Conservation (phyloP, 1,284 basidiomycete species). For the Cryptococcus wingfieldii region DNA sequence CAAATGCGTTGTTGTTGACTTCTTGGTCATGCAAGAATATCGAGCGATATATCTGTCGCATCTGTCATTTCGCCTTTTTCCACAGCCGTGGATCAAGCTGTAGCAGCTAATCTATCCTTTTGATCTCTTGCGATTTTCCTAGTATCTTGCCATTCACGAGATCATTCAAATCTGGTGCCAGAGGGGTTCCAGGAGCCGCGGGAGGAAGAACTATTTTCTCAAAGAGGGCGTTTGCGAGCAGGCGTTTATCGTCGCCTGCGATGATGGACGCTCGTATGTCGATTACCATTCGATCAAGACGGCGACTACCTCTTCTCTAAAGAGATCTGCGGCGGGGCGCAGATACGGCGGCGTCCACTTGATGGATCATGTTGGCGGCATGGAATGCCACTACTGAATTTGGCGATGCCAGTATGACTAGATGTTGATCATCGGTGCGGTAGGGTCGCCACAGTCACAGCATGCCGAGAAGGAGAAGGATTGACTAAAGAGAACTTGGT, state of each 20-base stretch:
- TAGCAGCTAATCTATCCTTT: slow-evolving; percentile 43
- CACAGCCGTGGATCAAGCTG: slow-evolving; percentile 42
- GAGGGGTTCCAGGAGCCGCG: slow-evolving; percentile 20
- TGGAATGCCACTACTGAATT: slow-evolving; percentile 68
- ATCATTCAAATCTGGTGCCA: slow-evolving; percentile 21
- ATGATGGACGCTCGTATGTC: slow-evolving; percentile 66
- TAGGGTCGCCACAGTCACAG: slow-evolving; percentile 86
- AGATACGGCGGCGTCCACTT: slow-evolving; percentile 92
- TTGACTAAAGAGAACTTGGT: slow-evolving; percentile 87
- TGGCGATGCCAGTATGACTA: slow-evolving; percentile 72
- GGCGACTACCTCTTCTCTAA: slow-evolving; percentile 78
- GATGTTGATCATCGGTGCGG: slow-evolving; percentile 59
- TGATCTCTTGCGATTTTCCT: slow-evolving; percentile 3
- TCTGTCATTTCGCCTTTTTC: slow-evolving; percentile 41
- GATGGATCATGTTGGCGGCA: slow-evolving; percentile 71
- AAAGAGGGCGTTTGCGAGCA: slow-evolving; percentile 68
- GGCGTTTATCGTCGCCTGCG: slow-evolving; percentile 57
- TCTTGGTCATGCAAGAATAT: slow-evolving; percentile 27
- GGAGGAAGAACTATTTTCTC: slow-evolving; percentile 21
- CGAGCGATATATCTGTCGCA: slow-evolving; percentile 39
- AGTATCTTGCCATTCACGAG: slow-evolving; percentile 16
- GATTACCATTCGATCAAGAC: slow-evolving; percentile 78
- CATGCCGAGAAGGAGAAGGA: slow-evolving; percentile 84
- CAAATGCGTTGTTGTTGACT: slow-evolving; percentile 31
- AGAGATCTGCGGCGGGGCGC: slow-evolving; percentile 80